A percentile compares a stretch with the other conserved stretches of the same genome.
Evolutionary conservation across 441 rosid species (phyloP).

Genomic region (Populus hybrid): DNA sequence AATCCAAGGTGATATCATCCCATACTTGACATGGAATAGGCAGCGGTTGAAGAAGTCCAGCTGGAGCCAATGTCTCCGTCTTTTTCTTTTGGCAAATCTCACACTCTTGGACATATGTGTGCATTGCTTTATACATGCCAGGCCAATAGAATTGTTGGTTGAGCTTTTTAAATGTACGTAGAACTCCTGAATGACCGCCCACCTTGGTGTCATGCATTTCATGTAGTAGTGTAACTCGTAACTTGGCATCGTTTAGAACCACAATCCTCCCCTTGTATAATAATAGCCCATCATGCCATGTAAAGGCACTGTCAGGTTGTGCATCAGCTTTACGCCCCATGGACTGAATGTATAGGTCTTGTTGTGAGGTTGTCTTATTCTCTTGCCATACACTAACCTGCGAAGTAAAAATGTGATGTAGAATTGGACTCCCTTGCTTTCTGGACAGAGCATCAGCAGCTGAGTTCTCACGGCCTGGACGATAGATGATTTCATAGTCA

Average conservation of each 20-base stretch:
- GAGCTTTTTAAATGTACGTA: background rate
- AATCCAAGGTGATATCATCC: background rate
- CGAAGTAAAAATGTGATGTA: too few species aligned
- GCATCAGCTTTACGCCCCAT: rapidly evolving
- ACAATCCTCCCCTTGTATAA: too few species aligned
- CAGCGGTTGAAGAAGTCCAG: background rate
- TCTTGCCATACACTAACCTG: background rate
- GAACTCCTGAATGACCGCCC: background rate
- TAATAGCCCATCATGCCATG: too few species aligned
- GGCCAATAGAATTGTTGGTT: background rate
- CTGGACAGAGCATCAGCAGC: background rate
- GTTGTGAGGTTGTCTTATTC: rapidly evolving
- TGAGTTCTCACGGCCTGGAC: background rate
- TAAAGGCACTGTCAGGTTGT: too few species aligned
- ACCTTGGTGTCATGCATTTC: too few species aligned
- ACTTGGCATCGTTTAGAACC: too few species aligned
- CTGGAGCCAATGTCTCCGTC: background rate
- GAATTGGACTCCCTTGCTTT: rapidly evolving
- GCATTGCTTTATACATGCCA: background rate
- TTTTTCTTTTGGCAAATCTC: too few species aligned
- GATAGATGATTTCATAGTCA: background rate
- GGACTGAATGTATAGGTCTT: too few species aligned
- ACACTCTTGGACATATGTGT: rapidly evolving
- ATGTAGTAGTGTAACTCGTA: too few species aligned
- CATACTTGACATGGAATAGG: background rate